Evolutionary conservation across 208 protist species (phyloP), one percentile per base, ranked within the genome.

Genomic region (Leishmania braziliensis): DNA sequence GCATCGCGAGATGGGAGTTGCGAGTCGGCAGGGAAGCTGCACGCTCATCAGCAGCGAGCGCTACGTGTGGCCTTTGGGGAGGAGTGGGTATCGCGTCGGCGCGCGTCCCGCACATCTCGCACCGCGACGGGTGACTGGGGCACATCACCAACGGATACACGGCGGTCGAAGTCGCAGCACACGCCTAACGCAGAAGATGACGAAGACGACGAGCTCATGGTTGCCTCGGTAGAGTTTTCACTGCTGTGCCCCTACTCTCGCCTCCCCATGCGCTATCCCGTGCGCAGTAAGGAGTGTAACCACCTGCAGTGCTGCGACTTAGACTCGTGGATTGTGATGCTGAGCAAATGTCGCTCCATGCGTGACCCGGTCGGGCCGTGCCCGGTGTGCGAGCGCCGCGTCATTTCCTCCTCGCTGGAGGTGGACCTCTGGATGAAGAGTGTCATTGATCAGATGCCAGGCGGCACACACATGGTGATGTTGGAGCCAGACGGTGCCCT

Each of bases 281-380:
- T 97, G 63, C 89, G 95, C 54, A 95, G 95, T 86, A 75, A 74
- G 43, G 83, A 91, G 48, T 98, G 95, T 84, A 86, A 81, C 58
- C 95, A 98, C 77, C 79, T 98, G 48, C 95, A 98, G 81, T 98
- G 95, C 90, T 98, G 95, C 81, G 95, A 98, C 79, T 77, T 98
- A 56, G 91, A 97, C 39, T 97, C 93, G 60, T 98, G 95, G 93
- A 84, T 97, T 75, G 83, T 91, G 50, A 84, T 98, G 84, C 87
- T 98, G 33, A 86, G 88, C 58, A 93, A 95, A 76, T 87, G 88
- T 71, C 90, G 93, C 56, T 92, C 93, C 9, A 84, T 97, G 91
- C 95, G 95, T 20, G 95, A 98, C 72, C 93, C 93, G 20, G 90
- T 82, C 20, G 95, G 85, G n/a, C 89, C 92, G 53, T 98, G 95